Evolutionary conservation across 139 green algal genomes (phyloP).

Genomic region (Pedinophyceae sp.): DNA sequence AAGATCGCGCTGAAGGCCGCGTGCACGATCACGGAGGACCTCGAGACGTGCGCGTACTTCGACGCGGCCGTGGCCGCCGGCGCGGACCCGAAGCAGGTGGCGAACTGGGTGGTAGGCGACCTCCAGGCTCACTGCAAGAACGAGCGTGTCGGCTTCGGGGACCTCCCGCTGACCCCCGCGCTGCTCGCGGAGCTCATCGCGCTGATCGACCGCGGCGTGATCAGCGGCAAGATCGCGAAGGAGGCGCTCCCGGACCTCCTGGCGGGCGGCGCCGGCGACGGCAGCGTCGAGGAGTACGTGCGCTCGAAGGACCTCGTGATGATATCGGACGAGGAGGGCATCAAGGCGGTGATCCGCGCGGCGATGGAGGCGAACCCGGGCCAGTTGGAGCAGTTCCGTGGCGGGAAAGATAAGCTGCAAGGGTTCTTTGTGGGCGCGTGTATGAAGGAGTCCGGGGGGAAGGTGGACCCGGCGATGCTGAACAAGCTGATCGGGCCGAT

Average conservation of each 20-base stretch:
- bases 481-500: slow-evolving; percentile 13
- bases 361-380: neutral
- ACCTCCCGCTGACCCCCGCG: slow-evolving; percentile 27
- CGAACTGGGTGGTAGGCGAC: slow-evolving; percentile 93
- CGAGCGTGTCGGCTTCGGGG: slow-evolving; percentile 22
- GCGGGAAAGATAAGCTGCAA: slow-evolving; percentile 29
- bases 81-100: slow-evolving; percentile 55
- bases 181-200: slow-evolving; percentile 74
- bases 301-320: neutral
- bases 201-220: slow-evolving; percentile 71
- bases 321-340: neutral
- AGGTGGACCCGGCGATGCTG: slow-evolving; percentile 15
- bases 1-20: neutral
- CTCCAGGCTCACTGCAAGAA: slow-evolving; percentile 69
- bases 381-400: slow-evolving; percentile 22
- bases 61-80: slow-evolving; percentile 45
- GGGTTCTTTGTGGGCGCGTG: slow-evolving; percentile 35
- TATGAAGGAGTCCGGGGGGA: slow-evolving; percentile 18
- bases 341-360: neutral
- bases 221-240: slow-evolving; percentile 96
- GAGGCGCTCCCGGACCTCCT: slow-evolving; percentile 62
- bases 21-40: slow-evolving; percentile 54
- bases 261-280: neutral
- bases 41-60: slow-evolving; percentile 46
- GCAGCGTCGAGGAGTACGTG: neutral